Percentiles rank a stretch among this genome's conserved stretches.
phyloP scores from a whole-genome alignment of 306 rosid genomes.

The Canavalia gladiata region DNA sequence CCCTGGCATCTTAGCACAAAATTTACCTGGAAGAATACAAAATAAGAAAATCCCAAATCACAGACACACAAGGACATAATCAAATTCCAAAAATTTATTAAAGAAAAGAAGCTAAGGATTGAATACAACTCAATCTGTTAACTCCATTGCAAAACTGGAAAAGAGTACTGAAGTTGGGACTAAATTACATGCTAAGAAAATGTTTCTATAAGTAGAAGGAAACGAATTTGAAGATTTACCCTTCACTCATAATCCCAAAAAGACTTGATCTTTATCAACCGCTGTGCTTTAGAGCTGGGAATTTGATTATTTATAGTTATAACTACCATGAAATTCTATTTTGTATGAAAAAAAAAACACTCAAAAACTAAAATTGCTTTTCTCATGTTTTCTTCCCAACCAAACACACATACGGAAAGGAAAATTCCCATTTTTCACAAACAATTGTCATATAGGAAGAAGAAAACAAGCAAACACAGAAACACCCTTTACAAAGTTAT shows the following conservation, averaged over 20 bases:
- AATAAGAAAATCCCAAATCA: constrained; percentile 15
- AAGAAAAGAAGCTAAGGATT: neutral
- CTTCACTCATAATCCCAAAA: constrained; percentile 32
- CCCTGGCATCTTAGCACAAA: constrained; percentile 72
- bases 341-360: constrained; percentile 10
- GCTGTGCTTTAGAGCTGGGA: constrained; percentile 43
- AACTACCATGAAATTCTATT: constrained; percentile 24
- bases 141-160: constrained; percentile 34
- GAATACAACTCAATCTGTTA: constrained; percentile 36
- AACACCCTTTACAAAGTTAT: constrained; percentile 39
- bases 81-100: neutral
- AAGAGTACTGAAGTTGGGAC: constrained; percentile 24
- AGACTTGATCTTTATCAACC: constrained; percentile 20
- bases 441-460: constrained; percentile 4
- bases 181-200: constrained; percentile 1
- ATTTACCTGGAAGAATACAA: constrained; percentile 52
- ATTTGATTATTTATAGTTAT: neutral
- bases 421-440: constrained; percentile 32
- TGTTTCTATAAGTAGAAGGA: neutral
- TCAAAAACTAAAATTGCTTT: constrained; percentile 40
- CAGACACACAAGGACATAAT: constrained; percentile 2
- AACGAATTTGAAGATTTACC: constrained; percentile 12
- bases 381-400: constrained; percentile 39
- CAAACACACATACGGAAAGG: constrained; percentile 27
- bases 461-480: constrained; percentile 15